Base-by-base conservation (phyloP, 129 eudicot species). In the Solidago caesia region DNA sequence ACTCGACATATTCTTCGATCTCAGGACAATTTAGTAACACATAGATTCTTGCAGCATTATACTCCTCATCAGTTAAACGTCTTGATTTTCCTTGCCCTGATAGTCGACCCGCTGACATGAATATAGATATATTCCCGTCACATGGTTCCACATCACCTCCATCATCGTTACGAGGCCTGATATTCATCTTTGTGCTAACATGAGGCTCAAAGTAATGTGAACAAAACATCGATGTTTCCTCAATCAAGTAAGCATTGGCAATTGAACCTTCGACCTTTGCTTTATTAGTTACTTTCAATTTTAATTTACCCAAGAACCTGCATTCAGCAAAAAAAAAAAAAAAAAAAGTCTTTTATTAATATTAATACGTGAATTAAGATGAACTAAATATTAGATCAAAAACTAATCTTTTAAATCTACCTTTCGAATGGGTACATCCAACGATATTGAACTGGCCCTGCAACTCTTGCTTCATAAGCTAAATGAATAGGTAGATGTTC, bases 401-500 rank as follows among this genome's bases (percentile, higher is more conserved):
- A 33, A 33, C 39, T 33, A 33, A 48, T 48, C 1, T 8, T 7
- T 9, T 48, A 1, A 7, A 48, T 1, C 0, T 9, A 55, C 68
- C 78, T 63, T 81, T 21, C 73, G 26, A 62, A 48, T 12, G 77
- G 71, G 69, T 47, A 70, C 77, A 81, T 81, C 80, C 77, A 81
- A 1, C 67, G 59, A 16, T 59, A 75, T 4, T 74, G 73, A 4
- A 68, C 80, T 0, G 67, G 84, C 67, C 13, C 72, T 4, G 60
- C 80, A 29, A 68, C 13, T 48, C 13, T 81, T 0, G 59, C 73
- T 33, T 74, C 72, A 33, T 60, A 49, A 4, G 61, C 51, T 13
- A 75, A 44, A 52, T 47, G 84, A 13, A 72, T 6, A 3, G 76
- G 76, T 25, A 72, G 53, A 43, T 72, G 55, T 48, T 72, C 67